phyloP scores from a whole-genome alignment of 768 basidiomycete genomes.

The Strobilomyces dryophilus region DNA sequence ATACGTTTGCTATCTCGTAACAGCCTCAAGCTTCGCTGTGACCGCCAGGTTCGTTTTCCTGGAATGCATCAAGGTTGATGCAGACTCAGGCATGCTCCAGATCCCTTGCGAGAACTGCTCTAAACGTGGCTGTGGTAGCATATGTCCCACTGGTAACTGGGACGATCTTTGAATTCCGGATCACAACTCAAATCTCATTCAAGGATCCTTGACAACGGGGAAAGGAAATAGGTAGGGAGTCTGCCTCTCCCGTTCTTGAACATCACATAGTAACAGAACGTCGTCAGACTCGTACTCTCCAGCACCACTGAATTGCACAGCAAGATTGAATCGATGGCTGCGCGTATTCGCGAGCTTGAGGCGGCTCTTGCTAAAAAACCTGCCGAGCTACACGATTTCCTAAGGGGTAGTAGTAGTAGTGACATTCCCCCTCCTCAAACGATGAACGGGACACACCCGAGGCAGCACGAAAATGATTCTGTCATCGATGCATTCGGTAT shows the following conservation, averaged over 20 bases:
- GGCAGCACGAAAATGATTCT: constrained; percentile 38
- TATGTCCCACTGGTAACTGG: constrained; percentile 67
- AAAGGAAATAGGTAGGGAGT: constrained; percentile 51
- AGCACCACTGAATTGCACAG: constrained; percentile 71
- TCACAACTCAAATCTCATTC: background rate
- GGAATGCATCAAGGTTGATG: constrained; percentile 8
- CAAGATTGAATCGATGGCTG: constrained; percentile 50
- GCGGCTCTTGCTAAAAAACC: constrained; percentile 49
- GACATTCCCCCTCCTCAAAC: constrained; percentile 26
- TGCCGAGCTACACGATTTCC: constrained; percentile 47
- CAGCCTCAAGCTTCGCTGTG: constrained; percentile 63
- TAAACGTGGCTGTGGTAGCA: constrained; percentile 66
- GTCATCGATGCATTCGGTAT: constrained; percentile 49
- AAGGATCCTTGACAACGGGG: constrained; percentile 53
- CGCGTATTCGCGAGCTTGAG: constrained; percentile 61
- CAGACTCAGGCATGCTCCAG: constrained; percentile 30
- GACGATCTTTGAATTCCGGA: constrained; percentile 1
- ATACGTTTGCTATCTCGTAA: background rate
- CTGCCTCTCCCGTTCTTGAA: background rate
- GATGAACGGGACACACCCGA: constrained; percentile 17
- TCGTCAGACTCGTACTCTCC: constrained; percentile 50
- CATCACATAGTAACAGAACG: background rate
- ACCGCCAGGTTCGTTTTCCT: constrained; percentile 45
- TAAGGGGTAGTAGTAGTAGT: constrained; percentile 25
- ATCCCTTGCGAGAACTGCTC: constrained; percentile 77